Evolutionary conservation across 139 green algal species (phyloP).

Genomic region (Pseudopediastrum boryanum): DNA sequence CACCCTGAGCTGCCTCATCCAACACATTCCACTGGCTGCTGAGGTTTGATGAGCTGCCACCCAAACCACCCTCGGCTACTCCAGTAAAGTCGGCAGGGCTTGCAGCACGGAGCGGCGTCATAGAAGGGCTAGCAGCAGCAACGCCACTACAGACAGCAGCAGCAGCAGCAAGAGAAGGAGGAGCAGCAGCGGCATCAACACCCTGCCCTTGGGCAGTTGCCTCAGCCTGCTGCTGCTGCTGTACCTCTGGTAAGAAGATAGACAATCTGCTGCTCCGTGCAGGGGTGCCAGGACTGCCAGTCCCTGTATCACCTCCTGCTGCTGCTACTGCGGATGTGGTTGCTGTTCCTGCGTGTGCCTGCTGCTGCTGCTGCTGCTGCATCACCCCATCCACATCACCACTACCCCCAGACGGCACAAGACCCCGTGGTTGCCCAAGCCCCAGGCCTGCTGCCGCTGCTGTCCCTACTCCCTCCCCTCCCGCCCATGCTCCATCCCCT

Average conservation of each 20-base stretch:
- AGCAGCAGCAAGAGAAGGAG: background rate
- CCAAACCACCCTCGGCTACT: background rate
- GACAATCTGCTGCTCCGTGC: background rate
- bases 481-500: too few relatives aligned
- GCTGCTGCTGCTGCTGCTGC: conserved; percentile 2
- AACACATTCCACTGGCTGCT: background rate
- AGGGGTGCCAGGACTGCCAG: too few relatives aligned
- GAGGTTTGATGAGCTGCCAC: background rate
- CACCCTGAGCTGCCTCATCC: background rate
- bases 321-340: background rate
- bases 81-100: background rate
- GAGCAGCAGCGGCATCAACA: background rate
- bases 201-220: conserved; percentile 3
- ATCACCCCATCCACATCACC: too few relatives aligned
- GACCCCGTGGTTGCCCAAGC: too few relatives aligned
- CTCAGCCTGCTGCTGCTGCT: background rate
- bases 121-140: background rate
- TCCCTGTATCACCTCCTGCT: background rate
- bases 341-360: conserved; percentile 13
- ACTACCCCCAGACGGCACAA: too few relatives aligned
- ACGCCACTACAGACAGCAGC: background rate
- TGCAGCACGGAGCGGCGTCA: background rate
- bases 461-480: too few relatives aligned
- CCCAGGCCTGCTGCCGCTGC: conserved; percentile 1
- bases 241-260: background rate